These are phyloP conservation scores for Magnusiomyces tetraspermus DNA, from an alignment of 1,139 yeast species.

Conservation along the genomic window DNA sequence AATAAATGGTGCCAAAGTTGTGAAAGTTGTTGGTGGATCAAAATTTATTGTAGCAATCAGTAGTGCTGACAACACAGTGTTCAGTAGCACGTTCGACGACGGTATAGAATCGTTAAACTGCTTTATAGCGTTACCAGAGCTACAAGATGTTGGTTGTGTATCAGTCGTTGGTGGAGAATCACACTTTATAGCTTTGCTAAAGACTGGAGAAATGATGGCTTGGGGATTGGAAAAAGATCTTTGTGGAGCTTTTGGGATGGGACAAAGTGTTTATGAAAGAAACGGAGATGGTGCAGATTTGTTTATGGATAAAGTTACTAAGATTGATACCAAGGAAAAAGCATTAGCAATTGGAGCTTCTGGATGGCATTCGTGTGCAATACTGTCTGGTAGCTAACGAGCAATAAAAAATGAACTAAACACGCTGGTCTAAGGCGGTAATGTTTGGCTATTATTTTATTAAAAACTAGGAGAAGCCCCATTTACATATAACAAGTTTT, in stretches of 20 bases:
- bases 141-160: constrained; percentile 46
- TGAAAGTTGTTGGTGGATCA: constrained; percentile 44
- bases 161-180: constrained; percentile 66
- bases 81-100: constrained; percentile 32
- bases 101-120: constrained; percentile 11
- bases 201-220: constrained; percentile 48
- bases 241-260: constrained; percentile 69
- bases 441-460: no score
- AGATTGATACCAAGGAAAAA: constrained; percentile 35
- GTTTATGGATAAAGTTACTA: constrained; percentile 39
- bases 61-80: constrained; percentile 40
- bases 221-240: constrained; percentile 61
- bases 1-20: constrained; percentile 26
- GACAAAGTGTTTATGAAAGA: constrained; percentile 34
- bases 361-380: constrained; percentile 78
- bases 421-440: no score
- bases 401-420: no score
- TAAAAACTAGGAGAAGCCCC: no score
- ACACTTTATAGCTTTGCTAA: constrained; percentile 55
- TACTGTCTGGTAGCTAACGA: constrained; percentile 32
- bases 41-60: constrained; percentile 46
- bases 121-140: constrained; percentile 29
- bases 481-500: no score
- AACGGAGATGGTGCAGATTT: constrained; percentile 34
- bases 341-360: constrained; percentile 52